Evolutionary conservation across 345 rosid genomes (phyloP), one percentile per base, ranked within the genome.

Genomic region (Kandelia obovata): DNA sequence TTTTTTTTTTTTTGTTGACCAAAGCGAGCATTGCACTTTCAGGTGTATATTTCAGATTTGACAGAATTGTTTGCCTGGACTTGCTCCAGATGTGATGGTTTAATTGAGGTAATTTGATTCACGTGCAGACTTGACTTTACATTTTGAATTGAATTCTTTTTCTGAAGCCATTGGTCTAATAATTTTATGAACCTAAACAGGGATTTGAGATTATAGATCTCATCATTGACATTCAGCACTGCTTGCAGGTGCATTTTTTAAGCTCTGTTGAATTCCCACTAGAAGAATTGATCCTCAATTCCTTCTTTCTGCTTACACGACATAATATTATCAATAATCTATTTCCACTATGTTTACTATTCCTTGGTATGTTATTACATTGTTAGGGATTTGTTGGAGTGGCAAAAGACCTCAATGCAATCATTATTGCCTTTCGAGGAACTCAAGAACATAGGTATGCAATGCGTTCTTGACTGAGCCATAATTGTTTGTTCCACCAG

Each of bases 41-140:
- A 89, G 97, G 97, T 91, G 30, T 94, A 89, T 71, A 74, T 91
- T 74, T 89, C 96, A 52, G 98, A 89, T 77, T 78, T 91, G 77
- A 77, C 93, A 2, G 84, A 87, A 75, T 85, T 91, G 71, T 89
- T 88, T 79, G 84, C 90, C 17, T 94, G 96, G 98, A 91, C 96
- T 0, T 94, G 97, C 65, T 77, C 87, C 58, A 84, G 96, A 75
- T 94, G 97, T 78, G 76, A 86, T 77, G 98, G 84, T 64, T 71
- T 84, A 79, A 91, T 92, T 1, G 75, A 81, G 96, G 97, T 89
- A 76, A 19, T 53, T 64, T 61, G 15, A 13, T 52, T 30, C 7
- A 46, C 57, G 25, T 62, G 53, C 65, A 16, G 5, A 51, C 75
- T 55, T 61, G 28, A n/a, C 23, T 30, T 64, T 58, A 5, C 47